A percentile compares a stretch with the other conserved stretches of the same genome.
Evolutionary conservation across 768 basidiomycete genomes (phyloP).

Genomic region (Kwoniella sp.): DNA sequence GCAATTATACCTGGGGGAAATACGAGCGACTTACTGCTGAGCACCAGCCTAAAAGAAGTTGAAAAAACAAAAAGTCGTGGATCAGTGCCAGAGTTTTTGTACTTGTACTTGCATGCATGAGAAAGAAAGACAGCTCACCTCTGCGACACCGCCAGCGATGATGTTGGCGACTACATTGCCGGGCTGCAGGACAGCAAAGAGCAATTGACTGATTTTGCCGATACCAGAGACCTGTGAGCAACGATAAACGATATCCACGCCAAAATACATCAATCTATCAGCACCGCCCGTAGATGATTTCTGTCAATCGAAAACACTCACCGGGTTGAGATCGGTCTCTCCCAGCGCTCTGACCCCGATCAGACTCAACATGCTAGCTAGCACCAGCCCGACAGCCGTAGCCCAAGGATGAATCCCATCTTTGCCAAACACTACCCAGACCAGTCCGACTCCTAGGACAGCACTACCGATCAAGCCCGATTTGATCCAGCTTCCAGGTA

Average conservation of each 20-base stretch:
- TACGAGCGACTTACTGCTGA: conserved; percentile 36
- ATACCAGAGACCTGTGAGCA: conserved; percentile 63
- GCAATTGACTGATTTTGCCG: conserved; percentile 89
- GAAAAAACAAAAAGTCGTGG: not conserved
- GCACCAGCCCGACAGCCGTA: conserved; percentile 75
- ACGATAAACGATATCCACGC: too few relatives aligned
- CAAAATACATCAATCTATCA: too few relatives aligned
- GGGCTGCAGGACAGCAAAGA: conserved; percentile 92
- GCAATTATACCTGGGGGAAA: too few relatives aligned
- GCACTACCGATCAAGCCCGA: conserved; percentile 68
- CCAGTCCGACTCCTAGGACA: conserved; percentile 70
- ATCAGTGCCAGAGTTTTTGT: not conserved
- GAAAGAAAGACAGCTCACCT: too few relatives aligned
- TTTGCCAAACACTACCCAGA: conserved; percentile 85
- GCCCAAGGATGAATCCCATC: conserved; percentile 97
- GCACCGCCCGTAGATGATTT: too few relatives aligned
- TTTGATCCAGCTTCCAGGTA: conserved; percentile 76
- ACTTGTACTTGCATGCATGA: too few relatives aligned
- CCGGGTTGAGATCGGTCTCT: conserved; percentile 78
- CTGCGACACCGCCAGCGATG: conserved; percentile 93
- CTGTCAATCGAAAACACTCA: conserved; percentile 41
- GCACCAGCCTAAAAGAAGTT: conserved; percentile 27
- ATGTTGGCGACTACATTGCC: conserved; percentile 97
- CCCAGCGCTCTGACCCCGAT: conserved; percentile 92
- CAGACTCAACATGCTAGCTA: conserved; percentile 81